Percentiles rank a stretch among this genome's conserved stretches.
Evolutionary conservation across 2,329 filamentous ascomycete species (phyloP).

Genomic region (Fusarium acutatum): DNA sequence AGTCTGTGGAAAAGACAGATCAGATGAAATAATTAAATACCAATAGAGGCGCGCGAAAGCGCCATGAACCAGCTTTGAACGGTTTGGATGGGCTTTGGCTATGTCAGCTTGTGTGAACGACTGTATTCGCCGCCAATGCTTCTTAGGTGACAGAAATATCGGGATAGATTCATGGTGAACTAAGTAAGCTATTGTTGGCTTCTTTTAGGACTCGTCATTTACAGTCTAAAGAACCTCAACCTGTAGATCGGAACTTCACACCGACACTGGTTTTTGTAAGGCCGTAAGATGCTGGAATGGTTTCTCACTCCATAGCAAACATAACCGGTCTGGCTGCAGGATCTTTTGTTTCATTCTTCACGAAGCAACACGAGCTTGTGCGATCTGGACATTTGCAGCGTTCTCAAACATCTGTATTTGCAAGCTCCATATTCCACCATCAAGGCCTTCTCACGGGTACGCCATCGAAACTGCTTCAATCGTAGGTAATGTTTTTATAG

Average conservation of each 20-base stretch:
- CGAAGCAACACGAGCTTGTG: neutral
- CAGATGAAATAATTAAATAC: neutral
- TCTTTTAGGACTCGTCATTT: fast-evolving
- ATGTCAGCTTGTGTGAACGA: neutral
- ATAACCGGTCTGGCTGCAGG: fast-evolving
- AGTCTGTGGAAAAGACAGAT: neutral
- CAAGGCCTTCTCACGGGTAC: neutral
- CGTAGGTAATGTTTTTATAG: neutral
- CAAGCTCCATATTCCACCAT: neutral
- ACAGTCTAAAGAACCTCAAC: fast-evolving
- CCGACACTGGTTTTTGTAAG: no score
- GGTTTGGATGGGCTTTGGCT: no score
- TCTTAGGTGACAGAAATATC: neutral
- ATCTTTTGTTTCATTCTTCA: fast-evolving
- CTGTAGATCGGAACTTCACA: neutral
- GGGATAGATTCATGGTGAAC: neutral
- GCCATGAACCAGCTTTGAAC: neutral
- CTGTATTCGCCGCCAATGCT: neutral
- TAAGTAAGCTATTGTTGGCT: neutral
- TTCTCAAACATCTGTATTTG: neutral
- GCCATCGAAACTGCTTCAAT: neutral
- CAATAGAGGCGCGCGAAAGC: neutral
- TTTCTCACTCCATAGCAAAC: fast-evolving
- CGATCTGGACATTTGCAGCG: neutral
- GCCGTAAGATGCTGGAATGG: fast-evolving